phyloP scores from a whole-genome alignment of 2,329 filamentous ascomycete genomes.

The Hypoxylon sp. region DNA sequence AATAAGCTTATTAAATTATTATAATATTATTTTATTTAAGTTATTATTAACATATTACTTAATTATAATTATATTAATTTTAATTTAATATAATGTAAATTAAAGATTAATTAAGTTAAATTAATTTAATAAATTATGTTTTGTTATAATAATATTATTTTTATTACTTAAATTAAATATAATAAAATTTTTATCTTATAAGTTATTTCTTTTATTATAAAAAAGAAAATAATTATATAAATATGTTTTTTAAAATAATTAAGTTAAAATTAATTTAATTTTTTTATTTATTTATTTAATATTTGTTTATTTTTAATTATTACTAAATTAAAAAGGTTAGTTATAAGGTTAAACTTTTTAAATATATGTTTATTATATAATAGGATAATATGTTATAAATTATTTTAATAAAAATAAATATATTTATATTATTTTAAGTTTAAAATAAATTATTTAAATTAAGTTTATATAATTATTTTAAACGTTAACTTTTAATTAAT shows the following conservation, averaged over 20 bases:
- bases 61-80: slow-evolving; percentile 1
- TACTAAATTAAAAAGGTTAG: slow-evolving; percentile 7
- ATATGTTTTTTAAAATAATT: slow-evolving; percentile 10
- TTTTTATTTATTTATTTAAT: slow-evolving; percentile 1
- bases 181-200: slow-evolving; percentile 15
- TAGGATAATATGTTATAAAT: neutral
- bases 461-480: neutral
- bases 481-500: neutral
- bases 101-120: neutral
- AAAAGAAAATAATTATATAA: slow-evolving; percentile 3
- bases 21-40: neutral
- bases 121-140: slow-evolving; percentile 18
- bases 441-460: slow-evolving; percentile 12
- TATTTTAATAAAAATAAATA: neutral
- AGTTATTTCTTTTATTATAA: slow-evolving; percentile 16
- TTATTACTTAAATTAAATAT: slow-evolving; percentile 16
- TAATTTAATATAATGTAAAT: slow-evolving; percentile 7
- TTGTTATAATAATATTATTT: slow-evolving; percentile 11
- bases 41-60: slow-evolving; percentile 1
- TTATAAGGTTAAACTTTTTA: neutral
- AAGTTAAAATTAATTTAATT: slow-evolving; percentile 14
- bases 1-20: neutral
- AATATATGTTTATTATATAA: neutral
- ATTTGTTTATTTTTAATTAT: slow-evolving; percentile 1
- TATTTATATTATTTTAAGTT: slow-evolving; percentile 11